Evolutionary conservation across 2,329 filamentous ascomycete genomes (phyloP), one percentile per base, ranked within the genome.

Genomic region (Dothistroma septosporum): DNA sequence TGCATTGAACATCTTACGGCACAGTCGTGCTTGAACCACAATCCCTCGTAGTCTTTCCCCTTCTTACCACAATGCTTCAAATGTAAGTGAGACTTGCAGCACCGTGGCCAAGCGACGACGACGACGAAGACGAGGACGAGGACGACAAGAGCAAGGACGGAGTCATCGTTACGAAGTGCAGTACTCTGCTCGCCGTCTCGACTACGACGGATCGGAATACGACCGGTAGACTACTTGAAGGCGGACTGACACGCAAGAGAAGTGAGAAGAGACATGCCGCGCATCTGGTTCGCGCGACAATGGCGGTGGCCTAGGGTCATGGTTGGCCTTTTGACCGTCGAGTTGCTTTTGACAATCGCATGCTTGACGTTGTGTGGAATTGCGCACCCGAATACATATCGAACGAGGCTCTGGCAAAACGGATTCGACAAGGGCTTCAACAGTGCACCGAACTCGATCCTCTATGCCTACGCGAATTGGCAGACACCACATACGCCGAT

Each of bases 381-480:
- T 69, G 83, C 88, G 35, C 86, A 89, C 67, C 89, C 89, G 16
- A 83, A 92, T 73, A 80, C 87, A 57, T 92, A 87, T 74, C 85
- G 89, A 52, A 87, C 85, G 9, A 83, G 82, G 66, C 78, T 92
- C 69, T 93, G 90, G 90, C 79, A 82, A 70, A 85, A 91, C 68
- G 90, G 90, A 64, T 85, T 80, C 61, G 81, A 87, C 57, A 79
- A 89, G 72, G 83, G 85, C 62, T 89, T 89, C 79, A 92, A 92
- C 76, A 91, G 88, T 63, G 86, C 85, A 67, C 89, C 90, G 14
- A 82, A 78, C 62, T 83, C 87, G 69, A 78, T 90, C 19, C 75
- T 91, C 35, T 92, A 90, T 74, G 87, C 87, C 35, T 87, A 88
- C 70, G 88, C 88, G 55, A 92, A 92, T 71, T 83, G 90, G 72